These are phyloP conservation scores for Asterophora lycoperdoides DNA, from an alignment of 768 basidiomycete species.

Conservation along the genomic window DNA sequence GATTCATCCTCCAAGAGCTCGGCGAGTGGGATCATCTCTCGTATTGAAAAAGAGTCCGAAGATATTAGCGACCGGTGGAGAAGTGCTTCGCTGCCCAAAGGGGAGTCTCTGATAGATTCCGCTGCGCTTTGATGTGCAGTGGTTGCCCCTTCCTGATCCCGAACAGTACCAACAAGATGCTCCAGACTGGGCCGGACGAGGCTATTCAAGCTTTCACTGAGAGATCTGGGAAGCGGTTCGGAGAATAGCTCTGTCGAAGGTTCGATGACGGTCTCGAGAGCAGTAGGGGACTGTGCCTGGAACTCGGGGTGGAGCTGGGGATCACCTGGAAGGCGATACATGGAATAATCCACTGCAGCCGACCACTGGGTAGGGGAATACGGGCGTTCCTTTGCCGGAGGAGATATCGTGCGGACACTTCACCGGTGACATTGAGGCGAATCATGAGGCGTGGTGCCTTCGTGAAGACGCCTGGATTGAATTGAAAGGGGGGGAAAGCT, in stretches of 20 bases:
- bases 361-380: background rate
- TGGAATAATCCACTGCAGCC: background rate
- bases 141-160: background rate
- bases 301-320: background rate
- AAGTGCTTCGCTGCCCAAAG: slow-evolving; percentile 28
- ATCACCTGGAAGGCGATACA: slow-evolving; percentile 5
- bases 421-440: background rate
- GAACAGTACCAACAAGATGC: background rate
- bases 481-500: background rate
- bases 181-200: background rate
- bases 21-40: slow-evolving; percentile 17
- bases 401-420: background rate
- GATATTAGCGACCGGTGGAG: slow-evolving; percentile 20
- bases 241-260: background rate
- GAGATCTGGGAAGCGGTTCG: background rate
- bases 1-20: slow-evolving; percentile 30
- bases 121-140: background rate
- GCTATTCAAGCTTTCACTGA: slow-evolving; percentile 11
- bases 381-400: background rate
- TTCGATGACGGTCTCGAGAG: background rate
- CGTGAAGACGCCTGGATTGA: background rate
- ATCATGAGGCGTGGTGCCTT: background rate
- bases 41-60: slow-evolving; percentile 6
- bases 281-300: background rate
- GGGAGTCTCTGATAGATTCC: slow-evolving; percentile 17